phyloP scores from a whole-genome alignment of 345 rosid species.

The Sonneratia alba region DNA sequence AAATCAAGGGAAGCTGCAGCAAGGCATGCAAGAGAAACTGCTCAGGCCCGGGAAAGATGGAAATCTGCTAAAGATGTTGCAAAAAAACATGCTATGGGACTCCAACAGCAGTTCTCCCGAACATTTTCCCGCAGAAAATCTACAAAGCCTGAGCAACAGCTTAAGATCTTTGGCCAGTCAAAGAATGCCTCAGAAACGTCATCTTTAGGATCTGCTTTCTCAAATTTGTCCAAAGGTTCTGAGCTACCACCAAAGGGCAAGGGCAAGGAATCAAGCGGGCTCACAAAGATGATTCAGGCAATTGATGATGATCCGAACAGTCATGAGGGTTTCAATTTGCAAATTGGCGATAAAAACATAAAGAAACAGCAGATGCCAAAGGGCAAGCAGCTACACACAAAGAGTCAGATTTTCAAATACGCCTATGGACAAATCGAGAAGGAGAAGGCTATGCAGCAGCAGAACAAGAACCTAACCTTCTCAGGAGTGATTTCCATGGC shows the following conservation, averaged over 20 bases:
- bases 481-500: slow-evolving; percentile 88
- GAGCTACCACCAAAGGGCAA: slow-evolving; percentile 31
- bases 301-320: slow-evolving; percentile 49
- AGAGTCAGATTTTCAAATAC: slow-evolving; percentile 79
- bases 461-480: slow-evolving; percentile 61
- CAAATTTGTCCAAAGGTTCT: slow-evolving; percentile 22
- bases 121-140: slow-evolving; percentile 68
- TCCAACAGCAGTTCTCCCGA: slow-evolving; percentile 49
- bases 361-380: slow-evolving; percentile 63
- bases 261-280: slow-evolving; percentile 39
- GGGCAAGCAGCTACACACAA: slow-evolving; percentile 62
- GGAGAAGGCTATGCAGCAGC: slow-evolving; percentile 71
- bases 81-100: slow-evolving; percentile 42
- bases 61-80: slow-evolving; percentile 53
- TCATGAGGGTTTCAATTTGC: slow-evolving; percentile 45
- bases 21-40: slow-evolving; percentile 70
- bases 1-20: slow-evolving; percentile 71
- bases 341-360: slow-evolving; percentile 41
- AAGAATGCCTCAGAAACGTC: slow-evolving; percentile 14
- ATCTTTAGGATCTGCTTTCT: slow-evolving; percentile 14
- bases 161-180: slow-evolving; percentile 9
- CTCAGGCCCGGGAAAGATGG: slow-evolving; percentile 90
- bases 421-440: slow-evolving; percentile 92
- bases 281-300: slow-evolving; percentile 54
- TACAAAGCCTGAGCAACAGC: background rate